Conservation (phyloP, 2,329 filamentous ascomycete species). For the Sclerotinia borealis region DNA sequence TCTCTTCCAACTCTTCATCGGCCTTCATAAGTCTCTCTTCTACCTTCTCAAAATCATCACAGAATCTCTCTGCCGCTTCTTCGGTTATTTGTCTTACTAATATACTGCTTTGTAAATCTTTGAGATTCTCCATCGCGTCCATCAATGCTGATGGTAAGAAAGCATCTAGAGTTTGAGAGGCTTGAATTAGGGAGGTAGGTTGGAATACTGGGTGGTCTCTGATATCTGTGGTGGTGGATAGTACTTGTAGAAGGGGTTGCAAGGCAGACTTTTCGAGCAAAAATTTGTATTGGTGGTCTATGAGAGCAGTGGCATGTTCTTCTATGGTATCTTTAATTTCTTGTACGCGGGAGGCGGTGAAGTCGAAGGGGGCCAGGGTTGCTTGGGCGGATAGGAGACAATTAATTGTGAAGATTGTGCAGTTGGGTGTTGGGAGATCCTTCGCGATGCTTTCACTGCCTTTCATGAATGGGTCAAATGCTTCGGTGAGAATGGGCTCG, state of each 20-base stretch:
- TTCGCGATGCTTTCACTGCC: slow-evolving; percentile 66
- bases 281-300: slow-evolving; percentile 64
- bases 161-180: slow-evolving; percentile 74
- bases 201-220: slow-evolving; percentile 55
- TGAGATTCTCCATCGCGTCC: slow-evolving; percentile 80
- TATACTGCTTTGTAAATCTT: slow-evolving; percentile 63
- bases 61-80: slow-evolving; percentile 77
- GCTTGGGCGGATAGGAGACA: slow-evolving; percentile 56
- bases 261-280: slow-evolving; percentile 73
- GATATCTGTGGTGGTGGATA: slow-evolving; percentile 35
- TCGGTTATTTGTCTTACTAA: slow-evolving; percentile 74
- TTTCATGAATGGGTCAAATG: slow-evolving; percentile 78
- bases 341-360: slow-evolving; percentile 51
- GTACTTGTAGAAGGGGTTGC: slow-evolving; percentile 51
- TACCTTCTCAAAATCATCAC: slow-evolving; percentile 70
- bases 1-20: slow-evolving; percentile 42
- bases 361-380: slow-evolving; percentile 54
- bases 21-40: slow-evolving; percentile 54
- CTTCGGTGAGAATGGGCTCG: slow-evolving; percentile 66
- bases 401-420: slow-evolving; percentile 67
- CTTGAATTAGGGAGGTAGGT: slow-evolving; percentile 52
- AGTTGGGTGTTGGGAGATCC: slow-evolving; percentile 51
- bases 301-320: slow-evolving; percentile 50
- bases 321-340: slow-evolving; percentile 53
- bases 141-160: slow-evolving; percentile 91